phyloP scores from a whole-genome alignment of 495 filamentous ascomycete species.

The Massariosphaeria phaeospora region DNA sequence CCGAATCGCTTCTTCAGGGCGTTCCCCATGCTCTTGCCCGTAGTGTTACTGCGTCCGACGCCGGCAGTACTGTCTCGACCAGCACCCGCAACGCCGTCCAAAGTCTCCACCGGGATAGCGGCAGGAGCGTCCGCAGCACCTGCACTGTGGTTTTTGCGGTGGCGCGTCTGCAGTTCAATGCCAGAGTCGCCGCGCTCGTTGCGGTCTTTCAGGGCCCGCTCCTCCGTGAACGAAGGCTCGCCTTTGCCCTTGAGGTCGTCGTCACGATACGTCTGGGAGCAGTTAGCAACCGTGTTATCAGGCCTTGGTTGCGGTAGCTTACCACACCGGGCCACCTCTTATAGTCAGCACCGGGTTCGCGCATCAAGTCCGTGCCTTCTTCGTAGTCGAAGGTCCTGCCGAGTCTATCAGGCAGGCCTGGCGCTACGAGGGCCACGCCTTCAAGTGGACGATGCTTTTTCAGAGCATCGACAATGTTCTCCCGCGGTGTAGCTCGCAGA shows the following conservation, averaged over 20 bases:
- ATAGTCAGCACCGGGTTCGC: conserved; percentile 60
- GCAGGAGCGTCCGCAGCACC: conserved; percentile 12
- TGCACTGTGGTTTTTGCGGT: conserved; percentile 30
- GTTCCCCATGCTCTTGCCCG: conserved; percentile 19
- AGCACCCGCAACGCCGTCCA: neutral
- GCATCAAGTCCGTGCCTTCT: conserved; percentile 81
- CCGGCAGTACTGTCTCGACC: too few species aligned
- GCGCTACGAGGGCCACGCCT: conserved; percentile 71
- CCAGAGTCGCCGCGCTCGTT: conserved; percentile 34
- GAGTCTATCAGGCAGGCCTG: conserved; percentile 59
- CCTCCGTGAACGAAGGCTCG: conserved; percentile 66
- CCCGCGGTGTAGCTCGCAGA: conserved; percentile 73
- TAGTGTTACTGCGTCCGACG: conserved; percentile 25
- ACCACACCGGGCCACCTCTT: conserved; percentile 64
- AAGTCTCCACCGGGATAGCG: neutral
- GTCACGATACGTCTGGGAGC: conserved; percentile 57
- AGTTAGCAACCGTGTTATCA: neutral
- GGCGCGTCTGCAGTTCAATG: conserved; percentile 38
- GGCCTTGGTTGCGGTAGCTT: conserved; percentile 38
- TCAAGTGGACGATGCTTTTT: conserved; percentile 75
- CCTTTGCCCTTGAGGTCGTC: conserved; percentile 76
- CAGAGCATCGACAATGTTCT: conserved; percentile 72
- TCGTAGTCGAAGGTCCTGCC: conserved; percentile 72
- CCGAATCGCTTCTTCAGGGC: conserved; percentile 27
- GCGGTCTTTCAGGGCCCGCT: conserved; percentile 57